Percentiles rank a stretch among this genome's conserved stretches.
These are phyloP conservation scores for Clonostachys rhizophaga DNA, from an alignment of 2,329 filamentous ascomycete genomes.

Conservation along the genomic window DNA sequence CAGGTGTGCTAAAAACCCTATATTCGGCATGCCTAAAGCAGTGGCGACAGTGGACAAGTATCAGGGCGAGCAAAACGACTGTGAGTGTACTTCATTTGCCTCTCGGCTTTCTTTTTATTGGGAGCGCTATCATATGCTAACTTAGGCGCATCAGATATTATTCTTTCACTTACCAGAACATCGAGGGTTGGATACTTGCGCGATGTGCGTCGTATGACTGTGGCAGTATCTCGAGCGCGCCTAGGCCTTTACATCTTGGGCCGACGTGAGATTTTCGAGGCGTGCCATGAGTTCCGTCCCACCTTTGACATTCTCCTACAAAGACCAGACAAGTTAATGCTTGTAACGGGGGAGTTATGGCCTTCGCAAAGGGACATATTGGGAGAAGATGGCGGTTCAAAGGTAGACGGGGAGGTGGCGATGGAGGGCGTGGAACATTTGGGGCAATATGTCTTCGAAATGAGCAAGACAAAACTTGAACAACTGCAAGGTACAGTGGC, in stretches of 20 bases:
- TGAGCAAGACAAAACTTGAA: slow-evolving; percentile 65
- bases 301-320: slow-evolving; percentile 77
- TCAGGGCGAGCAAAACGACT: slow-evolving; percentile 98
- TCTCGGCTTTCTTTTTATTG: neutral
- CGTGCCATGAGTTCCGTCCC: slow-evolving; percentile 79
- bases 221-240: slow-evolving; percentile 87
- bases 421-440: slow-evolving; percentile 95
- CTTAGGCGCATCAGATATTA: slow-evolving; percentile 63
- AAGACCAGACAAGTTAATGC: slow-evolving; percentile 74
- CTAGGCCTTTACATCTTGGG: slow-evolving; percentile 91
- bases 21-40: slow-evolving; percentile 86
- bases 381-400: slow-evolving; percentile 23
- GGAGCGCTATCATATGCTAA: slow-evolving; percentile 9
- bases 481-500: slow-evolving; percentile 36
- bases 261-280: slow-evolving; percentile 81
- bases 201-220: slow-evolving; percentile 88
- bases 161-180: slow-evolving; percentile 88
- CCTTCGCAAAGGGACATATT: slow-evolving; percentile 54
- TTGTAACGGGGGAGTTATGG: slow-evolving; percentile 85
- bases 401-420: slow-evolving; percentile 52
- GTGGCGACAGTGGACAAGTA: slow-evolving; percentile 98
- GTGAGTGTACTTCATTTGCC: slow-evolving; percentile 48
- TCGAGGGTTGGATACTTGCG: slow-evolving; percentile 87
- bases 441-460: slow-evolving; percentile 94
- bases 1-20: slow-evolving; percentile 73